Conservation (phyloP, 2,329 filamentous ascomycete genomes). For the Arthroderma uncinatum region DNA sequence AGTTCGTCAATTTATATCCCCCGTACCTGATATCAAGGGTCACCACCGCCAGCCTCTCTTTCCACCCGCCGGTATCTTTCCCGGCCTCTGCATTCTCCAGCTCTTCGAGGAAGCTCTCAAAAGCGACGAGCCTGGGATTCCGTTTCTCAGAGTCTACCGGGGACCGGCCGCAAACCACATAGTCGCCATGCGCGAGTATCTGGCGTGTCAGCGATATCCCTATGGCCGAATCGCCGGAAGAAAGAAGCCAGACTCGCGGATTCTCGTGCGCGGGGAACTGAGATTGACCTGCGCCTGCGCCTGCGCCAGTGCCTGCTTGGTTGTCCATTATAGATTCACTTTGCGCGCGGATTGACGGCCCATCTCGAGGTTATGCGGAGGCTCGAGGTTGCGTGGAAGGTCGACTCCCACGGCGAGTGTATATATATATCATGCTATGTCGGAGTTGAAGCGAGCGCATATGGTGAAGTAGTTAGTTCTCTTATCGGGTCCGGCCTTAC, state of each 20-base stretch:
- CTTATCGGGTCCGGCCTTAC: neutral
- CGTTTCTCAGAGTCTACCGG: constrained; percentile 65
- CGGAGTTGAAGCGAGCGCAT: neutral
- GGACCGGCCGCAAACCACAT: constrained; percentile 71
- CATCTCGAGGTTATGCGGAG: constrained; percentile 1
- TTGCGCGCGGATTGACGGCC: neutral
- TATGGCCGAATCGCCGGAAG: constrained; percentile 72
- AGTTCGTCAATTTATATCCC: too few species aligned
- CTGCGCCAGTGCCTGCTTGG: constrained; percentile 23
- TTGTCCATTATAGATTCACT: constrained; percentile 28
- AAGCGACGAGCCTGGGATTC: constrained; percentile 63
- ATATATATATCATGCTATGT: neutral
- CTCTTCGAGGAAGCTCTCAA: constrained; percentile 63
- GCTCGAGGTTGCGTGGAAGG: neutral
- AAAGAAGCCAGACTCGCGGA: constrained; percentile 87
- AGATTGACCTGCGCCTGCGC: constrained; percentile 12
- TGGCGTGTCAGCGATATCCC: constrained; percentile 70
- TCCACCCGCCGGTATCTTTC: constrained; percentile 55
- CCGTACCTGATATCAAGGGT: constrained; percentile 45
- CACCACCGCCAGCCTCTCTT: constrained; percentile 59
- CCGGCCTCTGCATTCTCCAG: constrained; percentile 44
- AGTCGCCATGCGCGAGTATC: constrained; percentile 82
- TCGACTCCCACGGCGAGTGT: neutral
- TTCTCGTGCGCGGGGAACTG: constrained; percentile 51
- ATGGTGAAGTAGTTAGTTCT: too few species aligned